Evolutionary conservation across 495 filamentous ascomycete genomes (phyloP), one percentile per base, ranked within the genome.

Genomic region (Penicillium canariense): DNA sequence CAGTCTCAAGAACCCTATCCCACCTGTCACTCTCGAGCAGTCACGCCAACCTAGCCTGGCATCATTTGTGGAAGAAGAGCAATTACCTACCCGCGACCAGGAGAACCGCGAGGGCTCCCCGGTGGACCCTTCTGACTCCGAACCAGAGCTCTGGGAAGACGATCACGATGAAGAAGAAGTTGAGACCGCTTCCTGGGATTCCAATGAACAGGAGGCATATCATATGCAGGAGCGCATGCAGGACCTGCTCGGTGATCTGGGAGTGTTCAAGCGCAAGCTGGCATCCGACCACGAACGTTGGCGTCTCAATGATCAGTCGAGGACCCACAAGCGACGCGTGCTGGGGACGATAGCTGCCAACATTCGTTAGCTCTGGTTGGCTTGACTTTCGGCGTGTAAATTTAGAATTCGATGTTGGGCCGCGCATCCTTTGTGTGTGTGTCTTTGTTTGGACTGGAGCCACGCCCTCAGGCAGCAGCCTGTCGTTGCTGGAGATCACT

Each of bases 1-100:
- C 28, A 89, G 85, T 58, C 61, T 97, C 32, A 89, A 86, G 73
- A 96, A 97, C 68, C 93, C 94, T 0, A 96, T 97, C 54, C 83
- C 71, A 0, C 55, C 68, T 8, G 59, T 77, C 17, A 65, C 35
- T 7, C 55, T 81, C 31, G 65, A 71, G 49, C 39, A 71, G 49
- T 36, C 51, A 56, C 67, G 66, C 44, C 72, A 59, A 63, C 71
- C 60, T 43, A 76, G 66, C 34, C 54, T 66, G 35, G 64, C 25
- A 54, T 73, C 64, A 54, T 68, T 61, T 35, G 74, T 76, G 42
- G 75, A 75, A 35, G 71, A 75, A 39, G 66, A 74, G 14, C 73
- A 68, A 28, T 64, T 74, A 6, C 70, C 59, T 3, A 17, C 20
- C 1, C 44, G 76, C 36, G 68, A 75, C 6, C 46, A 57, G 7